Conservation (phyloP, 2,329 filamentous ascomycete species). For the Penicillium sp. region DNA sequence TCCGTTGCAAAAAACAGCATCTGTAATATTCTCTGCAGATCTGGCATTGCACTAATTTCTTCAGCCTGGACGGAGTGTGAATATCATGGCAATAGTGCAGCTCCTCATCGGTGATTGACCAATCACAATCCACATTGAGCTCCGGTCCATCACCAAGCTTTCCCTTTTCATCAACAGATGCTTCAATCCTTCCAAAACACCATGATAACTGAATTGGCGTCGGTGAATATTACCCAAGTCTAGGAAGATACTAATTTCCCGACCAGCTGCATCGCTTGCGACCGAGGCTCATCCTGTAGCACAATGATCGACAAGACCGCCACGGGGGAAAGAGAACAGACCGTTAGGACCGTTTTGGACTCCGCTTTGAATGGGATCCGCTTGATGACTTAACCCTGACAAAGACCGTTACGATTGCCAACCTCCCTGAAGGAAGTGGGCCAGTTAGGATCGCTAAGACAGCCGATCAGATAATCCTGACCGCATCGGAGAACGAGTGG, state of each 20-base stretch:
- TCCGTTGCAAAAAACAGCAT: too few species aligned
- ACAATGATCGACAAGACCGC: constrained; percentile 18
- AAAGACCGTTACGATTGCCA: constrained; percentile 6
- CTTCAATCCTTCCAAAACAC: not conserved
- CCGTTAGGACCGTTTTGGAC: constrained; percentile 19
- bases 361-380: constrained; percentile 5
- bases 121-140: not conserved
- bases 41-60: too few species aligned
- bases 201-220: constrained; percentile 3
- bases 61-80: not conserved
- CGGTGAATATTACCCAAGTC: too few species aligned
- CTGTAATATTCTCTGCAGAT: too few species aligned
- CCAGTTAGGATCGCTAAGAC: constrained; percentile 20
- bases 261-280: too few species aligned
- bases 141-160: not conserved
- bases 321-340: constrained; percentile 8
- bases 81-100: constrained; percentile 1
- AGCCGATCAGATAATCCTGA: constrained; percentile 27
- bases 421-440: constrained; percentile 6
- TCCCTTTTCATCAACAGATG: not conserved
- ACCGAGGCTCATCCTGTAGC: not conserved
- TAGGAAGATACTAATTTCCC: too few species aligned
- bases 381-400: constrained; percentile 15
- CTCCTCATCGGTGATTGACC: not conserved
- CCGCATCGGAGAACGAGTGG: constrained; percentile 21